Base-by-base conservation (phyloP, 116 monocot genomes). In the Posidonia oceanica region DNA sequence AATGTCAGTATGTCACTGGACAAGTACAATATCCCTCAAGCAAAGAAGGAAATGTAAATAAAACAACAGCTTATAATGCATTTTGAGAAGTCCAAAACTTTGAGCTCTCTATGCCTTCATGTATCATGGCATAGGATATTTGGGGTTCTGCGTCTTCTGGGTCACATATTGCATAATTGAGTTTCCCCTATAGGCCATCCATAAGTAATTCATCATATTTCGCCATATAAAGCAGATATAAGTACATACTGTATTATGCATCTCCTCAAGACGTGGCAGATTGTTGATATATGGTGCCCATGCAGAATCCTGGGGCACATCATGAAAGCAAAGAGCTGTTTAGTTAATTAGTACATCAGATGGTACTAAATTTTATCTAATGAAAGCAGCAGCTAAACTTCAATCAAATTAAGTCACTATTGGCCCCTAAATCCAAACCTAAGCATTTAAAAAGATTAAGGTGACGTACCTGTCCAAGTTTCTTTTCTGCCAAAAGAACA, bases 161-260 rank as follows among this genome's bases (percentile, higher is more conserved):
- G 29, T 29, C 29, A 48, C 8, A 48, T 12, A 12, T 48, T 48
- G 48, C 48, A 48, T 7, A 48, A 7, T 2, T 21, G 8, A 17
- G 39, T 56, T 54, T 3, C 36, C 17, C 52, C 22, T 39, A 44
- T 18, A 71, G 41, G 18, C 12, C 36, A 71, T 7, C 59, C 37
- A 52, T 20, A 18, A 21, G 21, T 13, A 67, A 51, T 29, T 29
- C 29, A 29, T 29, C 29, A 29, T 29, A 0, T 29, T 29, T 29
- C 29, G 29, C 12, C 29, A n/a, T 41, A 70, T n/a, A 54, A 39
- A 39, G 42, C 5, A 63, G 12, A 52, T 3, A 68, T 18, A 13
- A 8, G 67, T 36, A 59, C 36, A 68, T 87, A 94, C 90, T 67
- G 77, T 85, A 75, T 84, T 90, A 80, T 94, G 94, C 94, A 90